Evolutionary conservation across 1,284 basidiomycete species (phyloP).

Genomic region (Leccinum fuscescens): DNA sequence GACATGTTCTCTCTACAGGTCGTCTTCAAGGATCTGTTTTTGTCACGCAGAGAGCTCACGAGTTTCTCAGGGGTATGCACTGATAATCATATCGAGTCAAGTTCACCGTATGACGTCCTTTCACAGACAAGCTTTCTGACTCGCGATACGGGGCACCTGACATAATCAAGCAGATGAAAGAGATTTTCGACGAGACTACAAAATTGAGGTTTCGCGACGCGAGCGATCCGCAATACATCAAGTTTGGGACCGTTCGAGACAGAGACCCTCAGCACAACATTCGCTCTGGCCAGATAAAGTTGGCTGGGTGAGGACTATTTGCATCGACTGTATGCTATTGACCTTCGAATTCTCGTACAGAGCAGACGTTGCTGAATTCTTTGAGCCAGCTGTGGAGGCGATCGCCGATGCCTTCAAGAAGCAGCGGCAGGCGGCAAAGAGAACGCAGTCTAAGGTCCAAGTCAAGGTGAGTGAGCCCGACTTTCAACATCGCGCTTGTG

Average conservation of each 20-base stretch:
- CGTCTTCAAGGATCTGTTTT: slow-evolving; percentile 37
- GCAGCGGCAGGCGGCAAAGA: slow-evolving; percentile 27
- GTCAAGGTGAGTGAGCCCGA: slow-evolving; percentile 29
- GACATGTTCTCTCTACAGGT: slow-evolving; percentile 18
- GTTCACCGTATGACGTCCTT: background rate
- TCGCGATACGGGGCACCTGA: slow-evolving; percentile 31
- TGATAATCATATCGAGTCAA: background rate
- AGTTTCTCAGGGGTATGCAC: slow-evolving; percentile 33
- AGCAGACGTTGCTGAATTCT: slow-evolving; percentile 40
- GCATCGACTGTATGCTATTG: background rate
- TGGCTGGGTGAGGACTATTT: slow-evolving; percentile 37
- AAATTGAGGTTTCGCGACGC: slow-evolving; percentile 44
- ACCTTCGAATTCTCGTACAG: slow-evolving; percentile 21
- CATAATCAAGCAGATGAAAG: slow-evolving; percentile 40
- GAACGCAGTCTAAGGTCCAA: slow-evolving; percentile 17
- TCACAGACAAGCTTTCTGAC: slow-evolving; percentile 33
- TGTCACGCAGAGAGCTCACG: slow-evolving; percentile 41
- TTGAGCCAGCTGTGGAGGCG: slow-evolving; percentile 44
- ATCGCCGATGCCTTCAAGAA: slow-evolving; percentile 39
- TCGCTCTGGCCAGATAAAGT: slow-evolving; percentile 42
- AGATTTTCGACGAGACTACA: slow-evolving; percentile 47
- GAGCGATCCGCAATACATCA: slow-evolving; percentile 42
- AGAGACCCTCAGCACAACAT: slow-evolving; percentile 43
- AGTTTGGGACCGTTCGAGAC: slow-evolving; percentile 45
- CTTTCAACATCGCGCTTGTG: background rate